Evolutionary conservation across 1,139 yeast species (phyloP), one percentile per base, ranked within the genome.

Genomic region (Debaryomyces robertsiae): DNA sequence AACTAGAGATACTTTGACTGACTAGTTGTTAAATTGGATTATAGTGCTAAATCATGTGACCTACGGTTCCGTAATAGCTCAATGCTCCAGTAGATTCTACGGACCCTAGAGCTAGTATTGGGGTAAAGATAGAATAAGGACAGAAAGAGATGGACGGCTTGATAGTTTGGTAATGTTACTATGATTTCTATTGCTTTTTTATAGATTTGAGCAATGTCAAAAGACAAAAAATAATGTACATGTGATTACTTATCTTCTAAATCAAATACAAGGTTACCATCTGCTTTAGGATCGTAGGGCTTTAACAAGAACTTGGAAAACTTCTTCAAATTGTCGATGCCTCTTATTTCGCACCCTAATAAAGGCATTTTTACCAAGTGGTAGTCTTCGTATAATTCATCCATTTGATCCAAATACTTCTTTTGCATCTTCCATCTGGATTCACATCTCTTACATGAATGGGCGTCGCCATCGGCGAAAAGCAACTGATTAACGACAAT

Each of bases 371-470:
- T 90, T 22, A 93, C 94, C 53, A 93, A 76, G 59, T 93, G 97
- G 73, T 93, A 93, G 65, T 93, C 98, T 59, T 85, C 94, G 58
- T 93, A 93, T 46, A 93, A 75, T 63, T 93, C 98, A 50, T 78
- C 86, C 83, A 93, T 91, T 70, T 93, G 98, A 57, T 85, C 95
- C 58, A 91, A 75, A 60, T 93, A 93, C 67, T 93, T 93, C 67
- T 78, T 84, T 68, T 93, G 98, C 95, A 93, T 90, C 68, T 87
- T 86, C 83, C 95, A 83, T 67, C 98, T 85, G 11, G 96, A 80
- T 48, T 78, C 84, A 67, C 98, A 93, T 65, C 97, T 84, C 59
- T 82, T 85, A 68, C 98, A 93, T 29, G 66, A 63, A 49, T 79
- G 75, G 40, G 73, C 81, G 47, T 81, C 83, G 48, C 78, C 83